Evolutionary conservation across 2,329 filamentous ascomycete genomes (phyloP), one percentile per base, ranked within the genome.

Genomic region (Alternaria consortialis): DNA sequence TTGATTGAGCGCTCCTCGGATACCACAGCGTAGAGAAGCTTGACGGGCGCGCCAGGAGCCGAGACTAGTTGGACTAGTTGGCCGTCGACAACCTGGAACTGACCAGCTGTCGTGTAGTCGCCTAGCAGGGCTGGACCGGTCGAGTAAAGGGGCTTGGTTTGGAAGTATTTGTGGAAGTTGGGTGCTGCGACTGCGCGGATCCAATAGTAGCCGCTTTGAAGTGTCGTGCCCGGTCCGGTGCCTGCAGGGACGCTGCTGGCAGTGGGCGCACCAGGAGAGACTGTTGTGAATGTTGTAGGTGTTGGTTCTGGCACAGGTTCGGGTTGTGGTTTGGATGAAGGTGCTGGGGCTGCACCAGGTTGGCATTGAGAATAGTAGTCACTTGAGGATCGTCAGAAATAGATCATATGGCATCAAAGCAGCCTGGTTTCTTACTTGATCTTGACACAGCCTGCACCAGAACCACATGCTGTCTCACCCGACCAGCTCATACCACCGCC

Each of bases 51-150:
- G 62, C 84, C 78, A 0, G 84, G 79, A 59, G 67, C 73, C 27
- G 84, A 82, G 9, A 87, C 83, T 62, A 86, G 78, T 66, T 86
- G 81, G 2, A 87, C 82, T 1, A 88, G 82, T 74, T 89, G 87
- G 0, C 85, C 86, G 44, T 80, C 77, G 4, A 83, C 79, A 58
- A 88, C 80, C 64, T 85, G 83, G 79, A 85, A 87, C 73, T 89
- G 86, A 0, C 86, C 86, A 0, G 86, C 87, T 1, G 83, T 84
- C 6, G 79, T 83, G 74, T 83, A 81, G 60, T 79, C 80, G 47
- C 81, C 82, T 56, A 88, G 80, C 29, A 87, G 77, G 2, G 86
- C 86, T 27, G 78, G 75, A 9, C 84, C 84, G 1, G 84, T 74
- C 0, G 79, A 67, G 59, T 75, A 76, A 3, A 77, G 64, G 0